phyloP scores from a whole-genome alignment of 768 basidiomycete genomes.

The Suillus luteus region DNA sequence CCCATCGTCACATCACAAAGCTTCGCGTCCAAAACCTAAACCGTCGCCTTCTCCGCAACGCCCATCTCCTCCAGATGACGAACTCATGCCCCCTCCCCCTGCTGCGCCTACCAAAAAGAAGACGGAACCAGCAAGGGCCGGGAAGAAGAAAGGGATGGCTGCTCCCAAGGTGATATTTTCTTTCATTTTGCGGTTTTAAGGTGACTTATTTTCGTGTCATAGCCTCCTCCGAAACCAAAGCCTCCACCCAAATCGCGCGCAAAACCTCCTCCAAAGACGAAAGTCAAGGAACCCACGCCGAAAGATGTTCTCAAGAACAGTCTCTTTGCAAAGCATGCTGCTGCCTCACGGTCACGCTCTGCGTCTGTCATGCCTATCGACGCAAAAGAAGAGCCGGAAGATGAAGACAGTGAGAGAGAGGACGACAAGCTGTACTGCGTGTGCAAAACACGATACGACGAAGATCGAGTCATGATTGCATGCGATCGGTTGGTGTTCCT shows the following conservation, averaged over 20 bases:
- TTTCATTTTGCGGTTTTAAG: not conserved
- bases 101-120: conserved; percentile 7
- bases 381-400: conserved; percentile 51
- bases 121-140: conserved; percentile 21
- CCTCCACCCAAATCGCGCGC: conserved; percentile 34
- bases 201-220: not conserved
- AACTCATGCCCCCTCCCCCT: conserved; percentile 18
- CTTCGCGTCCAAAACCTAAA: conserved; percentile 16
- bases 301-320: conserved; percentile 20
- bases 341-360: conserved; percentile 61
- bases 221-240: conserved; percentile 31
- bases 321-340: conserved; percentile 21
- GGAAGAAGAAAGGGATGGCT: conserved; percentile 38
- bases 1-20: conserved; percentile 22
- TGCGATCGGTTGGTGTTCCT: conserved; percentile 73
- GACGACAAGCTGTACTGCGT: conserved; percentile 80
- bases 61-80: conserved; percentile 15
- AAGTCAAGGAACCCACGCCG: conserved; percentile 19
- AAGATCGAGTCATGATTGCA: conserved; percentile 89
- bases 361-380: conserved; percentile 65
- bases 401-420: conserved; percentile 43
- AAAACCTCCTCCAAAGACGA: conserved; percentile 35
- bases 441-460: conserved; percentile 85
- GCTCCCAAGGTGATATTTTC: conserved; percentile 23
- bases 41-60: conserved; percentile 14